Evolutionary conservation across 805 yeast species (phyloP).

Genomic region (Myxozyma melibiosi): DNA sequence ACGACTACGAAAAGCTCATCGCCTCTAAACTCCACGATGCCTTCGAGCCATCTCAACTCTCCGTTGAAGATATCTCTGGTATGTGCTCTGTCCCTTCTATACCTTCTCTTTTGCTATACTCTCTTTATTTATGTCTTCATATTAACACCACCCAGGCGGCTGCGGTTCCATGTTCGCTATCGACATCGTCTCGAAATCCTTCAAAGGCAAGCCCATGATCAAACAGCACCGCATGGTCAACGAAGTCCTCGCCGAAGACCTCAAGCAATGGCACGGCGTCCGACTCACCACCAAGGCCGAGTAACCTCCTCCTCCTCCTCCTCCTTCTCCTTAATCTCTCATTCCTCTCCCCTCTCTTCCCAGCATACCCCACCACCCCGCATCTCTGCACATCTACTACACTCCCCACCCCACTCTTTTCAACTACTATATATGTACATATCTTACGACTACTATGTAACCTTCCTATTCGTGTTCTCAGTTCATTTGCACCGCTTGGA

Average conservation of each 20-base stretch:
- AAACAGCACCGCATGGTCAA: conserved; percentile 93
- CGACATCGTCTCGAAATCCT: conserved; percentile 66
- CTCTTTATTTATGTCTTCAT: background rate
- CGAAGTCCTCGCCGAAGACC: conserved; percentile 76
- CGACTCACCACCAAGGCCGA: conserved; percentile 73
- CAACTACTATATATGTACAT: too few species aligned
- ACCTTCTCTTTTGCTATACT: background rate
- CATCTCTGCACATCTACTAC: background rate
- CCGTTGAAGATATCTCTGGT: conserved; percentile 83
- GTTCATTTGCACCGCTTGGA: too few species aligned
- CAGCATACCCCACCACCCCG: background rate
- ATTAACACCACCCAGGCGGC: conserved; percentile 51
- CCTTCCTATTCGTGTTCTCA: too few species aligned
- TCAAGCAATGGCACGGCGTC: conserved; percentile 90
- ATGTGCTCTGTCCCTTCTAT: too few species aligned
- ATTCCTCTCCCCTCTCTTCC: background rate
- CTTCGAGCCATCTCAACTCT: conserved; percentile 62
- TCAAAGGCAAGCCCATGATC: conserved; percentile 79
- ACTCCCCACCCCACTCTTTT: background rate
- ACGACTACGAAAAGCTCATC: conserved; percentile 27
- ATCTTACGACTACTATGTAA: too few species aligned
- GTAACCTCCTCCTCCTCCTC: background rate
- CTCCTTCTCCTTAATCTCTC: background rate
- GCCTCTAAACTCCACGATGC: conserved; percentile 50
- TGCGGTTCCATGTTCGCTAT: conserved; percentile 99